phyloP scores from a whole-genome alignment of 2,329 filamentous ascomycete species.

The Karstenula rhodostoma region DNA sequence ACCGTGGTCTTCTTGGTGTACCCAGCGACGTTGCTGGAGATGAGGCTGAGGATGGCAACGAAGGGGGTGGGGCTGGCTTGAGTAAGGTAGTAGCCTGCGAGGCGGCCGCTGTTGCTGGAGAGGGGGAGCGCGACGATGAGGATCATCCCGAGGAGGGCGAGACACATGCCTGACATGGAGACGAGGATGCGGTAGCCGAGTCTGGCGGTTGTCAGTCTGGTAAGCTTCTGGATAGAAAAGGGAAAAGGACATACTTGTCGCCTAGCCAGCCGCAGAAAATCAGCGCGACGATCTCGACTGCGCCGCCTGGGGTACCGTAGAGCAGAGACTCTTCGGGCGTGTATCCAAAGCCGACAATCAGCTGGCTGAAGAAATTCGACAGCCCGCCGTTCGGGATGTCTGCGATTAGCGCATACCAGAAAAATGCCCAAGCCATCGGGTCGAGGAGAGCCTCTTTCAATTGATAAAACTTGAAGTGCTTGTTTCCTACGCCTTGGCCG shows the following conservation, averaged over 20 bases:
- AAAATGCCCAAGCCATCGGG: slow-evolving; percentile 68
- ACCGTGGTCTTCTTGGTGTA: slow-evolving; percentile 69
- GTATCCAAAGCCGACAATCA: slow-evolving; percentile 72
- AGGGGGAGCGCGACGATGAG: slow-evolving; percentile 70
- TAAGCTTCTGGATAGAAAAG: background rate
- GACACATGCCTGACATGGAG: slow-evolving; percentile 59
- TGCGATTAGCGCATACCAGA: slow-evolving; percentile 64
- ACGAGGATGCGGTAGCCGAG: slow-evolving; percentile 66
- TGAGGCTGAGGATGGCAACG: slow-evolving; percentile 69
- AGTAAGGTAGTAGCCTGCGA: slow-evolving; percentile 72
- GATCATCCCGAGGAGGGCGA: slow-evolving; percentile 67
- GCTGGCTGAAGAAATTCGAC: slow-evolving; percentile 68
- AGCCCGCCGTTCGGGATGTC: slow-evolving; percentile 68
- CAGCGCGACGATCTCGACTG: slow-evolving; percentile 68
- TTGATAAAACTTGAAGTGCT: slow-evolving; percentile 74
- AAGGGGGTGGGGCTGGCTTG: slow-evolving; percentile 68
- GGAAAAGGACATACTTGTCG: slow-evolving; percentile 46
- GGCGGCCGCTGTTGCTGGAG: slow-evolving; percentile 64
- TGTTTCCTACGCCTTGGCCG: slow-evolving; percentile 76
- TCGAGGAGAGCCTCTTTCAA: slow-evolving; percentile 66
- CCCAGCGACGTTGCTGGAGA: slow-evolving; percentile 68
- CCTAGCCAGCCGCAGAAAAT: slow-evolving; percentile 65
- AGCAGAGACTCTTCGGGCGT: slow-evolving; percentile 68
- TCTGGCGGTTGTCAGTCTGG: slow-evolving; percentile 16
- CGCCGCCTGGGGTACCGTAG: slow-evolving; percentile 71